Evolutionary conservation across 495 filamentous ascomycete species (phyloP), one percentile per base, ranked within the genome.

Genomic region (Xylaria castorea): DNA sequence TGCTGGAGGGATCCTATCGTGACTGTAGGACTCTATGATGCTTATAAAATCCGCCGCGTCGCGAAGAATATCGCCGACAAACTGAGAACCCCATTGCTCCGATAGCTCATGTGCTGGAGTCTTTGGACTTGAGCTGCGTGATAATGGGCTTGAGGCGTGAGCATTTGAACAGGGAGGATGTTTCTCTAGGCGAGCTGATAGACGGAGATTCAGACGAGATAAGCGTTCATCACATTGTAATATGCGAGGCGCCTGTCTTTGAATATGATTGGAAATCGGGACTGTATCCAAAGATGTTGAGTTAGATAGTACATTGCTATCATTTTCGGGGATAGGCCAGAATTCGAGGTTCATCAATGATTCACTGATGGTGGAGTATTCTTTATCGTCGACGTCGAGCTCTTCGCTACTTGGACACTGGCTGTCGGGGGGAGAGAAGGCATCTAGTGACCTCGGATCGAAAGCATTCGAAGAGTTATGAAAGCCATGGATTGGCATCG

Each of bases 51-150:
- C 53, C 22, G 30, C 53, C 22, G 53, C 27, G 14, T 58, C 53
- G 2, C 5, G 53, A 58, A 58, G 53, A 9, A 58, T 58, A 2
- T 58, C 53, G 30, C 53, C 53, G n/a, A 58, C 22, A 11, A 6
- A 25, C 53, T 58, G 53, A 58, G 53, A 58, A 58, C 53, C 30
- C 53, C 53, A 58, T 58, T 25, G 53, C 53, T 32, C 53, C 18
- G 30, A 32, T 25, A 25, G 22, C 30, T 25, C 53, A 14, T 20
- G 27, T 9, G 22, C 22, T 58, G 9, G 22, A 32, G 22, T 58
- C 22, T 58, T 32, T 25, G 22, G 53, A 58, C 53, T 58, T 2
- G 53, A 32, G 22, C 22, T 25, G 30, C 11, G 20, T 11, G 20
- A 25, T 58, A 32, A 25, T 58, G 53, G 30, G 53, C 30, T 25